Evolutionary conservation across 768 basidiomycete species (phyloP), one percentile per base, ranked within the genome.

Genomic region (Mycena crocata): DNA sequence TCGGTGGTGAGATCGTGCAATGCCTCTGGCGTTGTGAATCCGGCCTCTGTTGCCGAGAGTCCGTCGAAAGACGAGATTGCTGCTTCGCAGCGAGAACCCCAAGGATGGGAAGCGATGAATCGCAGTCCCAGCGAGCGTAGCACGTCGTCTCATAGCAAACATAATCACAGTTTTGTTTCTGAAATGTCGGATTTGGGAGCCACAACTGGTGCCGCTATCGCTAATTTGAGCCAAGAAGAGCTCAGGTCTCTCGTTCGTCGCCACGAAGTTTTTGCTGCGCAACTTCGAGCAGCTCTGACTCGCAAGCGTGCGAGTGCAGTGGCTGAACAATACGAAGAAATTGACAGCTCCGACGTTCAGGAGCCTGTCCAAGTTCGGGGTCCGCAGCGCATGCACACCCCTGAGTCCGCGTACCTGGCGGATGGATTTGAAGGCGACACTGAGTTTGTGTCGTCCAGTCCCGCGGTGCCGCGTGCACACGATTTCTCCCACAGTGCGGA

Each of bases 1-100:
- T 34, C 31, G 50, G 50, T 23, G 50, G 9, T 23, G 50, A 34
- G 50, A 51, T 14, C 23, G 9, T 14, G 6, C 44, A 45, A 14
- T 14, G 23, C 44, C 44, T 9, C 44, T 4, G 7, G 44, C 23
- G 14, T 26, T 45, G 44, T 23, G 23, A 26, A 24, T 17, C 26
- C 26, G 26, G 46, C 49, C 26, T n/a, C 26, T 50, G 49, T 50
- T 21, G 30, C 30, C n/a, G 19, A 28, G 31, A 32, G 19, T 5
- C 26, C 46, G 46, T 48, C 46, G 46, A 28, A 48, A 48, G 46
- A 30, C 50, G 50, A 51, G 50, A 51, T 30, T 48, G n/a, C 46
- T 48, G 46, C 46, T 48, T 24, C 26, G 15, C 46, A 30, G 46
- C 46, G 46, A 24, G 26, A 48, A 23, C 46, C 46, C 46, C 26